Evolutionary conservation across 2,329 filamentous ascomycete species (phyloP), one percentile per base, ranked within the genome.

Genomic region (Claviceps citrina): DNA sequence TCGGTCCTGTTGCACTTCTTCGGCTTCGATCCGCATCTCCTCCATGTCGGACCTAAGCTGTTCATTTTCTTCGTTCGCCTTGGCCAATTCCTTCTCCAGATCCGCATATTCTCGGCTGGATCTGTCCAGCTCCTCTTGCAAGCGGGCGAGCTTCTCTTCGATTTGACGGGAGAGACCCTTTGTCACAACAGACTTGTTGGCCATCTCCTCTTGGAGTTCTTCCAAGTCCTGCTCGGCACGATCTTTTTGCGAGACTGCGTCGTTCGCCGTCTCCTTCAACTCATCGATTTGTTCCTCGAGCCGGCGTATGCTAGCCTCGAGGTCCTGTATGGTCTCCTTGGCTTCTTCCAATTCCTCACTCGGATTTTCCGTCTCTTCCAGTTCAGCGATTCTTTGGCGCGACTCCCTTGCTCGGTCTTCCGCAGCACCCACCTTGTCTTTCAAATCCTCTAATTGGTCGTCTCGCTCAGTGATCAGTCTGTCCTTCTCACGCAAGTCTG

Each of bases 141-240:
- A 61, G 25, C 75, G 74, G 38, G 66, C 62, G 7, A 76, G 63
- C 56, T 77, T 84, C 48, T 84, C 80, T 51, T 87, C 81, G 15
- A 84, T 69, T 57, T 87, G 81, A 25, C 81, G 73, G 39, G 76
- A 82, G 7, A 84, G 66, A 2, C 79, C 81, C 53, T 82, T 85
- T 10, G 80, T 82, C 39, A 76, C 75, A 28, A 85, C 70, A 0
- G 82, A 87, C 50, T 85, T 86, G 59, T 87, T 79, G 18, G 80
- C 71, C 70, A 86, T 75, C 50, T 86, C 82, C 40, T 84, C 79
- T 45, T 83, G 80, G 19, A 86, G 65, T 51, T 80, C 75, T 49
- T 77, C 68, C 13, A 80, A 61, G 43, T 80, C 69, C 6, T 59
- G 61, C 49, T 77, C 71, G 2, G 75, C 75, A 24, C 69, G 66